phyloP scores from a whole-genome alignment of 2,329 filamentous ascomycete genomes.

The Zymoseptoria tritici region DNA sequence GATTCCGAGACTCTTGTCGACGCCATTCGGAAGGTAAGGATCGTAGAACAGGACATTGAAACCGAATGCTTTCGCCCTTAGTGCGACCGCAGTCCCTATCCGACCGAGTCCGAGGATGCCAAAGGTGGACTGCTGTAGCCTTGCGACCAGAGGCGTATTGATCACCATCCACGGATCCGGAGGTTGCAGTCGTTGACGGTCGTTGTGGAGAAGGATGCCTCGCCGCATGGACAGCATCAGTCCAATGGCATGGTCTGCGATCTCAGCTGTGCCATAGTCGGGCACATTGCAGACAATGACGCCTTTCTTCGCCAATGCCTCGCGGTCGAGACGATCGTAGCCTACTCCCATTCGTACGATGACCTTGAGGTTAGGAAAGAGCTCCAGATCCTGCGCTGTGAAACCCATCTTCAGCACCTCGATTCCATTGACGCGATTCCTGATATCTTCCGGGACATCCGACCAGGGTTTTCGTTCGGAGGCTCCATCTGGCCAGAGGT shows the following conservation, averaged over 20 bases:
- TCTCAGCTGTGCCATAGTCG: conserved; percentile 29
- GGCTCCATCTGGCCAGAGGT: conserved; percentile 19
- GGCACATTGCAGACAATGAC: conserved; percentile 27
- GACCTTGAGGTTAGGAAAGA: conserved; percentile 28
- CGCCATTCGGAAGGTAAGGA: conserved; percentile 27
- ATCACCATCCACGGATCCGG: conserved; percentile 26
- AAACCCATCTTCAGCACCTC: conserved; percentile 25
- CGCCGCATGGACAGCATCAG: conserved; percentile 24
- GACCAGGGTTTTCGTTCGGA: conserved; percentile 23
- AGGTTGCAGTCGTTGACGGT: conserved; percentile 23
- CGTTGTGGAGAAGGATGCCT: conserved; percentile 26
- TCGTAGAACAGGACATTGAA: conserved; percentile 29
- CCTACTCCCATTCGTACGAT: conserved; percentile 29
- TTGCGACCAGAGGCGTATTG: conserved; percentile 22
- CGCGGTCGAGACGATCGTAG: conserved; percentile 27
- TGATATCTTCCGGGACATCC: conserved; percentile 21
- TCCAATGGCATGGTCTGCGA: conserved; percentile 27
- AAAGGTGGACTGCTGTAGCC: conserved; percentile 22
- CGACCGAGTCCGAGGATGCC: conserved; percentile 26
- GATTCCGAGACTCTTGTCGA: conserved; percentile 25
- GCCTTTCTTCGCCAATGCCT: conserved; percentile 18
- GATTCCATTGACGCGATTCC: conserved; percentile 23
- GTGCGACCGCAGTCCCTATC: conserved; percentile 26
- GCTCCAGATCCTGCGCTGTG: conserved; percentile 20
- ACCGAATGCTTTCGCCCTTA: conserved; percentile 28